phyloP scores from a whole-genome alignment of 1,284 basidiomycete species.

The Pseudozyma flocculosa region DNA sequence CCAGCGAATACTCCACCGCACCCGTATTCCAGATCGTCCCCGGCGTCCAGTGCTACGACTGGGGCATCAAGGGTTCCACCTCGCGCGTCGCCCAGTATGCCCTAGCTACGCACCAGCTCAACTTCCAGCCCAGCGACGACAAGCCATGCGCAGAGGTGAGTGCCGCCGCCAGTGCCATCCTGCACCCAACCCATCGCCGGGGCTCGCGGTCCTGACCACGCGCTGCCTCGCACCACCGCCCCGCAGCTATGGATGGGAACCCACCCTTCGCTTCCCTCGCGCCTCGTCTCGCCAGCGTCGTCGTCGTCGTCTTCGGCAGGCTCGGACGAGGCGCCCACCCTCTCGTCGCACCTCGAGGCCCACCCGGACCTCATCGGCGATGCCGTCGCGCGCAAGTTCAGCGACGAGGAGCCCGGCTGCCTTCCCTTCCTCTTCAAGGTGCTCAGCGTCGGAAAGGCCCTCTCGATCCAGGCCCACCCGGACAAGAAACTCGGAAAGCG shows the following conservation, averaged over 20 bases:
- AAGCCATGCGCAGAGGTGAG: slow-evolving; percentile 53
- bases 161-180: not conserved
- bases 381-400: slow-evolving; percentile 17
- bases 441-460: slow-evolving; percentile 84
- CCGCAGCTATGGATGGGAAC: slow-evolving; percentile 87
- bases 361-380: slow-evolving; percentile 42
- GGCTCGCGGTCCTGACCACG: too few relatives aligned
- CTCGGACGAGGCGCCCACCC: slow-evolving; percentile 4
- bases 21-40: slow-evolving; percentile 47
- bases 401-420: slow-evolving; percentile 19
- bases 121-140: slow-evolving; percentile 19
- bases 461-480: slow-evolving; percentile 96
- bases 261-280: slow-evolving; percentile 82
- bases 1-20: too few relatives aligned
- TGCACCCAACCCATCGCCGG: too few relatives aligned
- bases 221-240: too few relatives aligned
- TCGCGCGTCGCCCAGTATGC: slow-evolving; percentile 49
- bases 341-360: slow-evolving; percentile 28
- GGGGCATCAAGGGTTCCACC: slow-evolving; percentile 41
- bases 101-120: slow-evolving; percentile 25
- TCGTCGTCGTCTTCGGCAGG: not conserved
- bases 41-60: slow-evolving; percentile 55
- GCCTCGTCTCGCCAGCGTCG: too few relatives aligned
- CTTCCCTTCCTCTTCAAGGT: slow-evolving; percentile 57
- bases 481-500: slow-evolving; percentile 82